Percentiles rank a stretch among this genome's conserved stretches.
Conservation (phyloP, 345 rosid species). For the Kernera saxatilis region DNA sequence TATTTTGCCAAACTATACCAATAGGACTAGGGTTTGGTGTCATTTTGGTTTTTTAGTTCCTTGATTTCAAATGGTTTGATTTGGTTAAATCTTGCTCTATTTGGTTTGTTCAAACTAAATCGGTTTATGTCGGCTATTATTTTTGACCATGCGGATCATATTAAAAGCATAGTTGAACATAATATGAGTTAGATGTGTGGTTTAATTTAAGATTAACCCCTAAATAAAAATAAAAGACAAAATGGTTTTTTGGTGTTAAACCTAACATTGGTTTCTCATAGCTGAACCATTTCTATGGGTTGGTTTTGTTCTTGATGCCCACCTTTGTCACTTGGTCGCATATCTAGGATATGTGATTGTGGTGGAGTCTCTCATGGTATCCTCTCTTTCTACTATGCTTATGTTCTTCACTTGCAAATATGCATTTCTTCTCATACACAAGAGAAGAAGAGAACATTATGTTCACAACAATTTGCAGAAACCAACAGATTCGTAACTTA, state of each 20-base stretch:
- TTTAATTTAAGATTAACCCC: too few species aligned
- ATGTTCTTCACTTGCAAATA: slow-evolving; percentile 77
- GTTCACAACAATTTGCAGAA: slow-evolving; percentile 16
- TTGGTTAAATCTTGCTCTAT: neutral
- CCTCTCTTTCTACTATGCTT: slow-evolving; percentile 49
- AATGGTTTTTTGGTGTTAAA: neutral
- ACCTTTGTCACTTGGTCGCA: slow-evolving; percentile 26
- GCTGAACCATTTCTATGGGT: neutral
- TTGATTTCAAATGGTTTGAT: too few species aligned
- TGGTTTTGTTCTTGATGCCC: neutral
- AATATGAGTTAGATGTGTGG: neutral
- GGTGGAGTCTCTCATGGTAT: slow-evolving; percentile 46
- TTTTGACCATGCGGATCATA: neutral
- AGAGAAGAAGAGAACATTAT: slow-evolving; percentile 24
- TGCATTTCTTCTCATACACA: slow-evolving; percentile 49
- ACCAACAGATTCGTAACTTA: too few species aligned
- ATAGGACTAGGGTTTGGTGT: neutral
- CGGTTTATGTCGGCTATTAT: neutral
- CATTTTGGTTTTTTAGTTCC: too few species aligned
- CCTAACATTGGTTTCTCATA: neutral
- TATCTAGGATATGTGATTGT: slow-evolving; percentile 54
- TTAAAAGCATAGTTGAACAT: neutral
- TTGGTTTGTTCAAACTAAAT: neutral
- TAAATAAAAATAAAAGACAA: too few species aligned
- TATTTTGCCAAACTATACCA: neutral